Evolutionary conservation across 192 early-diverging fungal species (phyloP), one percentile per base, ranked within the genome.

Genomic region (Paraglomus brasilianum): DNA sequence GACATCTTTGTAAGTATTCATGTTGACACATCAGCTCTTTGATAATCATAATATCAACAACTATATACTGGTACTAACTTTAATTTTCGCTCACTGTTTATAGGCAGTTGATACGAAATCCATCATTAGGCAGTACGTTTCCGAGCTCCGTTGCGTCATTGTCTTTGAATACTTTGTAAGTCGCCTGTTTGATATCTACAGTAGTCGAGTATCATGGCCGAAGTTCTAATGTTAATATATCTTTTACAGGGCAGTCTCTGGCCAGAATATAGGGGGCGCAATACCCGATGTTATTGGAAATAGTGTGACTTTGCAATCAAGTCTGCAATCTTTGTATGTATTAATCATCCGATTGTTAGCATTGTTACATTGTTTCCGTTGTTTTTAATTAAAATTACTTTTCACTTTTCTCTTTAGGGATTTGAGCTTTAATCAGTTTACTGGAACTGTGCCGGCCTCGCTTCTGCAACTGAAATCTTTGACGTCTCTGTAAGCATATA

Each of bases 281-380:
- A 53, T 67, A 13, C 65, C 65, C 1, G 50, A 67, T 53, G 17
- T 67, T 5, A 52, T 67, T 19, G 50, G 48, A 2, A 67, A 67
- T 14, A 67, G 65, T 53, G 10, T 13, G 11, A 14, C 50, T 24
- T n/a, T 67, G 30, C 50, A 67, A 67, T 4, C 38, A 17, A 53
- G 38, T 53, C 40, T 67, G 8, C 9, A 21, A 38, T 4, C 3
- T 14, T 67, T 67, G 65, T 64, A 64, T 47, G 62, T 64, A 42
- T 17, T 6, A 13, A 11, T 46, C 47, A 5, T 42, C 45, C 45
- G 19, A 47, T 64, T 45, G 8, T 19, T 22, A 3, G 15, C 8
- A 36, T 9, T 64, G 30, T 45, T 46, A 47, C 0, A 42, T 64
- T 24, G 7, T n/a, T n/a, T n/a, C n/a, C n/a, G n/a, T n/a, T n/a